Evolutionary conservation across 257 asterid species (phyloP).

Genomic region (Petunia axillaris): DNA sequence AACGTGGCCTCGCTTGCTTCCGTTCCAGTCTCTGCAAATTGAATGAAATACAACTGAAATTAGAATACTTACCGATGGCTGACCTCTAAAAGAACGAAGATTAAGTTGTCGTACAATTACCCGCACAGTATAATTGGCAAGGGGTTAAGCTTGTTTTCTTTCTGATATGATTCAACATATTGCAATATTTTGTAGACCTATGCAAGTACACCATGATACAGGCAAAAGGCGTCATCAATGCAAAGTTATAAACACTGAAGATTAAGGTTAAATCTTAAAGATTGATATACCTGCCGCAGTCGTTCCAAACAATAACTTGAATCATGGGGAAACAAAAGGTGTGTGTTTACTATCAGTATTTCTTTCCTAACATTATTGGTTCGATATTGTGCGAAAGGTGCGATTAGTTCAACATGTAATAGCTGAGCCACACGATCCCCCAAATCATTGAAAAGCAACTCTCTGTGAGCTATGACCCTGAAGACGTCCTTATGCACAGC

Average conservation of each 20-base stretch:
- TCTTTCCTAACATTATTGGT: slow-evolving; percentile 67
- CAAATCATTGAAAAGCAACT: slow-evolving; percentile 92
- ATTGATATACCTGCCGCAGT: slow-evolving; percentile 76
- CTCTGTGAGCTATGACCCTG: slow-evolving; percentile 74
- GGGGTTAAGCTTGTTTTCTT: slow-evolving; percentile 83
- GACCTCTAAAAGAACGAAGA: not conserved
- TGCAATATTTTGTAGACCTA: slow-evolving; percentile 95
- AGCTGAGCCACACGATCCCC: slow-evolving; percentile 99
- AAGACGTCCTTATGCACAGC: slow-evolving; percentile 90
- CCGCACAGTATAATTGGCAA: slow-evolving; percentile 94
- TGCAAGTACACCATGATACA: slow-evolving; percentile 20
- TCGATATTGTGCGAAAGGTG: slow-evolving; percentile 59
- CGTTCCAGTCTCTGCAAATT: slow-evolving; percentile 85
- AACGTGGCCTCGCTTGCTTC: slow-evolving; percentile 94
- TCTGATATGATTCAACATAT: slow-evolving; percentile 81
- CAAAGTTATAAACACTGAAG: not conserved
- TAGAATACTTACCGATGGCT: slow-evolving; percentile 23
- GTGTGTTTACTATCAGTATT: slow-evolving; percentile 93
- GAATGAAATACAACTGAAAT: slow-evolving; percentile 24
- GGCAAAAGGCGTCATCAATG: not conserved
- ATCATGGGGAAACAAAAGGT: slow-evolving; percentile 88
- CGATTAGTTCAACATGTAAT: slow-evolving; percentile 76
- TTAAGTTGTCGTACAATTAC: slow-evolving; percentile 42
- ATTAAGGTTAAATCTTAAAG: not conserved
- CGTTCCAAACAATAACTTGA: slow-evolving; percentile 93